Evolutionary conservation across 768 basidiomycete genomes (phyloP).

Genomic region (Podaxis sp.): DNA sequence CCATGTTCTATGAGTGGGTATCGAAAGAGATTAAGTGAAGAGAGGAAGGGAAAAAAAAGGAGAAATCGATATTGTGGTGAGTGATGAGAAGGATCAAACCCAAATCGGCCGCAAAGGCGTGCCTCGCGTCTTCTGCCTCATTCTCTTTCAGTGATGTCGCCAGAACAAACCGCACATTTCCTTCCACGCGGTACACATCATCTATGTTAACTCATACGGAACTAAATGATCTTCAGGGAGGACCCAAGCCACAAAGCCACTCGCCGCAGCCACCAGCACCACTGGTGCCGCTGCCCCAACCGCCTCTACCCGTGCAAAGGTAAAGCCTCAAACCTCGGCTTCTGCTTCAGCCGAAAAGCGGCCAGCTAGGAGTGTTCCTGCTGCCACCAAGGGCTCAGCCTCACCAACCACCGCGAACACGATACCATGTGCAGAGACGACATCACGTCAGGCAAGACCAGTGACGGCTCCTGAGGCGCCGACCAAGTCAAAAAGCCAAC

Average conservation of each 20-base stretch:
- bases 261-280: slow-evolving; percentile 1
- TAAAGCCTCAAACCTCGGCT: slow-evolving; percentile 12
- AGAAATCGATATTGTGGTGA: background rate
- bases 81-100: slow-evolving; percentile 7
- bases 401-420: background rate
- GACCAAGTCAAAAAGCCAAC: background rate
- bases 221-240: slow-evolving; percentile 26
- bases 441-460: background rate
- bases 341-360: slow-evolving; percentile 5
- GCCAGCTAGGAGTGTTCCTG: background rate
- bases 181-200: slow-evolving; percentile 12
- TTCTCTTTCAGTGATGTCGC: background rate
- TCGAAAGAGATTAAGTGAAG: background rate
- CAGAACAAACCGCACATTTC: background rate
- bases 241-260: slow-evolving; percentile 18
- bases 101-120: slow-evolving; percentile 11
- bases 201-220: slow-evolving; percentile 3
- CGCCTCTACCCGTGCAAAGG: background rate
- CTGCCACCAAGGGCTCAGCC: background rate
- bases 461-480: background rate
- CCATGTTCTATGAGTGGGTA: slow-evolving; percentile 41
- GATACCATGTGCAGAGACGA: background rate
- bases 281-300: slow-evolving; percentile 3
- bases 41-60: background rate
- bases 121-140: background rate